phyloP scores from a whole-genome alignment of 2,329 filamentous ascomycete species.

The Furcasterigmium furcatum region DNA sequence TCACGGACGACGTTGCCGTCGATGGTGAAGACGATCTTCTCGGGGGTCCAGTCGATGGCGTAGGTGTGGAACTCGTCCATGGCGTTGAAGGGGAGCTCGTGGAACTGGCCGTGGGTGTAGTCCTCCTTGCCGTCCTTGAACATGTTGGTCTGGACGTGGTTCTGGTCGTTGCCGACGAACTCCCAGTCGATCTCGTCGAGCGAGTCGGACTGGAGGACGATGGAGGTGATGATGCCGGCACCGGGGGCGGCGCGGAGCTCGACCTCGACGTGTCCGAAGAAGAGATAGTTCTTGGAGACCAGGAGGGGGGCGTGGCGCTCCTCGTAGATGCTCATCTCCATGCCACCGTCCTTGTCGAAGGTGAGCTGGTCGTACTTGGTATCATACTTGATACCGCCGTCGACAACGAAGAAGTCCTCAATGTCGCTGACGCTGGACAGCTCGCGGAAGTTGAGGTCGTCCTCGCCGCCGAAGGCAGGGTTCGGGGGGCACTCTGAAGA shows the following conservation, averaged over 20 bases:
- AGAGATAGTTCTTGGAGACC: slow-evolving; percentile 42
- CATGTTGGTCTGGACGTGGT: slow-evolving; percentile 45
- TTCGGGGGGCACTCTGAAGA: slow-evolving; percentile 10
- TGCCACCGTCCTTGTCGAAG: slow-evolving; percentile 34
- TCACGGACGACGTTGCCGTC: slow-evolving; percentile 44
- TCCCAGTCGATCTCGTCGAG: slow-evolving; percentile 53
- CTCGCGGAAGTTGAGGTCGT: slow-evolving; percentile 9
- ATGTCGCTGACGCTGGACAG: slow-evolving; percentile 28
- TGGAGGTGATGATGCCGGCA: slow-evolving; percentile 43
- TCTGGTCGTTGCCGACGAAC: slow-evolving; percentile 26
- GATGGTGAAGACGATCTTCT: slow-evolving; percentile 57
- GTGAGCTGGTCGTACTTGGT: slow-evolving; percentile 28
- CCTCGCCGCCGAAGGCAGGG: slow-evolving; percentile 11
- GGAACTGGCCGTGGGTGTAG: slow-evolving; percentile 46
- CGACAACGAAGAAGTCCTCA: slow-evolving; percentile 52
- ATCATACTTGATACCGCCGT: slow-evolving; percentile 38
- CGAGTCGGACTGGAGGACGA: slow-evolving; percentile 46
- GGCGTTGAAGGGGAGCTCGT: slow-evolving; percentile 36
- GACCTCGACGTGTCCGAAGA: slow-evolving; percentile 48
- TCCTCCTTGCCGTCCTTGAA: slow-evolving; percentile 55
- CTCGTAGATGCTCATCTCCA: slow-evolving; percentile 44
- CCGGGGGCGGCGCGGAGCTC: slow-evolving; percentile 43
- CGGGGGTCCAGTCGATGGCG: slow-evolving; percentile 63
- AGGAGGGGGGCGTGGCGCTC: slow-evolving; percentile 44
- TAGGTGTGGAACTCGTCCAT: slow-evolving; percentile 57